phyloP scores from a whole-genome alignment of 192 early-diverging fungal genomes.

The Podila clonocystis region DNA sequence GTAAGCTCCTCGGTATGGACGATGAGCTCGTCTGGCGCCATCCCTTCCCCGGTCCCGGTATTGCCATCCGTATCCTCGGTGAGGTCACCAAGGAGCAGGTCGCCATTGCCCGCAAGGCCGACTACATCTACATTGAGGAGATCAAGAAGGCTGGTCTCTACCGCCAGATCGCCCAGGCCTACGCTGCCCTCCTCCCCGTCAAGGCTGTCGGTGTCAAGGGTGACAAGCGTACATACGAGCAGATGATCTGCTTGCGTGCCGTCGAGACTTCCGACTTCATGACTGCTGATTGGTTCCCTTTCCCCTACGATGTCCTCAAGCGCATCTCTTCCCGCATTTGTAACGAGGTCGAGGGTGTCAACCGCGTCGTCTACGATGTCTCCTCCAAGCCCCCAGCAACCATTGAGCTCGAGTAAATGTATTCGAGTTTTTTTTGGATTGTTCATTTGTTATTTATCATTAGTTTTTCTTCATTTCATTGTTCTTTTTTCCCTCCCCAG shows the following conservation, averaged over 20 bases:
- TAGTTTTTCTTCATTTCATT: not conserved
- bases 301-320: slow-evolving; percentile 91
- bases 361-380: slow-evolving; percentile 97
- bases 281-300: slow-evolving; percentile 97
- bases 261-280: slow-evolving; percentile 98
- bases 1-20: slow-evolving; percentile 86
- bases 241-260: slow-evolving; percentile 96
- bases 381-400: slow-evolving; percentile 98
- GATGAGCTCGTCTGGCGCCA: slow-evolving; percentile 98
- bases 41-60: slow-evolving; percentile 99
- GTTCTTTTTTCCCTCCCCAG: not conserved
- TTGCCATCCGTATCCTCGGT: slow-evolving; percentile 97
- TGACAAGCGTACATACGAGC: slow-evolving; percentile 98
- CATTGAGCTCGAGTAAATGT: slow-evolving; percentile 95
- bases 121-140: slow-evolving; percentile 99
- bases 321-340: slow-evolving; percentile 95
- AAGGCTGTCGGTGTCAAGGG: slow-evolving; percentile 99
- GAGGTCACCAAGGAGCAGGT: slow-evolving; percentile 96
- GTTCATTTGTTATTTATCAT: slow-evolving; percentile 1
- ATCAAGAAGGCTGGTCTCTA: slow-evolving; percentile 98
- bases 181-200: slow-evolving; percentile 94
- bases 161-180: slow-evolving; percentile 97
- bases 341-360: slow-evolving; percentile 98
- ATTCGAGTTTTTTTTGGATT: not conserved
- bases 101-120: slow-evolving; percentile 93